Base-by-base conservation (phyloP, 306 rosid genomes). In the Lathyrus tuberosus region DNA sequence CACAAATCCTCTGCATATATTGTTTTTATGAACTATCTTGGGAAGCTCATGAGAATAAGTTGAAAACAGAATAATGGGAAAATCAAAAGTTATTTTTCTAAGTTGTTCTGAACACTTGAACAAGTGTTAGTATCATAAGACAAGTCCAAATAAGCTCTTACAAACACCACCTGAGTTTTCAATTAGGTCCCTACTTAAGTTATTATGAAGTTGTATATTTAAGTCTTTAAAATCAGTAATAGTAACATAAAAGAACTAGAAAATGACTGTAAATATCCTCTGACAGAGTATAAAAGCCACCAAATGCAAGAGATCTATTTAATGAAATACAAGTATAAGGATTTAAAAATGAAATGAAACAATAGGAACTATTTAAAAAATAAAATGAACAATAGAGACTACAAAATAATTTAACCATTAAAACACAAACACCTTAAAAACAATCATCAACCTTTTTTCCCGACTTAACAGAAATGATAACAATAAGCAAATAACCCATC, bases 401-500 rank as follows among this genome's bases (percentile, higher is more conserved):
- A 16, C 18, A 67, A 49, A 49, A 24, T 48, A 49, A 10, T 48
- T 31, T 48, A 49, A 67, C 46, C 28, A 53, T 31, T 51, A 66
- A 66, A 67, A 28, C 5, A 59, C 13, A n/a, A 20, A 20, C 22
- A 20, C 40, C 48, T 46, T 38, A 62, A 67, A 6, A 42, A 57
- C 22, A 30, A 54, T 24, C 3, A 24, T 24, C 26, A 58, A 4
- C 43, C 43, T n/a, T 35, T 49, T 31, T 42, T 49, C 37, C 48
- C 20, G 20, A 41, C 8, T 22, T 6, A 61, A 65, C 14, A 28
- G 13, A 65, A 16, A 10, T 43, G 17, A 59, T 11, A 6, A 15
- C 28, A 70, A 54, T 30, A 35, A 43, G 56, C 42, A 61, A 61
- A 76, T n/a, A 62, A 31, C 10, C 17, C 22, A 43, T 65, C 16